Evolutionary conservation across 1,139 yeast species (phyloP), one percentile per base, ranked within the genome.

Genomic region (Diutina rugosa): DNA sequence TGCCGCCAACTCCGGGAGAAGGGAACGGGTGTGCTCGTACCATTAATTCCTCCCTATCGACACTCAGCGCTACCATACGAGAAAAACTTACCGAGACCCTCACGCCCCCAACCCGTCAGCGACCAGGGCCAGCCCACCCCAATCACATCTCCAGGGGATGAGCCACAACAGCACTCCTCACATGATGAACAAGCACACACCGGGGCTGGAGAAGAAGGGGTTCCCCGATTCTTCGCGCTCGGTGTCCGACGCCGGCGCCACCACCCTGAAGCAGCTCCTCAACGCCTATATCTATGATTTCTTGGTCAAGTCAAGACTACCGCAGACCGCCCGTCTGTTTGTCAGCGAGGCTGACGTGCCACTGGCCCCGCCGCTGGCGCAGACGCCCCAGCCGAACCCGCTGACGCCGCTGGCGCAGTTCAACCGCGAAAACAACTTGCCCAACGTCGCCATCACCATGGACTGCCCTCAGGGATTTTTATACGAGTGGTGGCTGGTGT

Each of bases 401-500:
- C 58, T 59, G 41, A 59, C 57, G 53, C 55, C 60, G 48, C 57
- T 60, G 21, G 63, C 61, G 48, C 73, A 68, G 56, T 61, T 67
- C 56, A 66, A 64, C 52, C 70, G 70, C 57, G 75, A 72, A 6
- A 67, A 73, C 59, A 78, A 77, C 56, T 67, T 82, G 30, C 83
- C 86, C 0, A 72, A 72, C 30, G 68, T 81, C 58, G 72, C 73
- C 56, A 76, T 81, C 63, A 76, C 83, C 30, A 80, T 81, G 81
- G 90, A 90, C 65, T 85, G 95, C 4, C 95, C 96, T 0, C 91
- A 86, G 63, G 95, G 97, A 9, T 90, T 89, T 64, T 72, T 90
- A 53, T 84, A 80, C 63, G 97, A 90, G 67, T 91, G 98, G 97
- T 91, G 97, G 97, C 90, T 84, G 72, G 84, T 90, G 41, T 91